Evolutionary conservation across 148 eudicot genomes (phyloP), one percentile per base, ranked within the genome.

Genomic region (Linanthus parryae): DNA sequence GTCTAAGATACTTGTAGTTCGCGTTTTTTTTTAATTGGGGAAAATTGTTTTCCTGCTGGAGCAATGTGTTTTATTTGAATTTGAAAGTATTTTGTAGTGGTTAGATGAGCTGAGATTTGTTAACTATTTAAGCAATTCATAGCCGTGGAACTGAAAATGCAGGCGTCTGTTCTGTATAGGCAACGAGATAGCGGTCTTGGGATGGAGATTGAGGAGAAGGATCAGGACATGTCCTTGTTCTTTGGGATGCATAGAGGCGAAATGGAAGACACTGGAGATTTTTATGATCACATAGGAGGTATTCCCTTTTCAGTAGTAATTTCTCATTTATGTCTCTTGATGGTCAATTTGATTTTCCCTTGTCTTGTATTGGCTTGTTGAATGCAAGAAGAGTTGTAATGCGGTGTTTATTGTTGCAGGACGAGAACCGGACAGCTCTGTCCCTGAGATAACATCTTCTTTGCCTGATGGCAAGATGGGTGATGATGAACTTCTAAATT

Each of bases 141-240:
- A 50, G 31, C 4, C 7, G n/a, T 7, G 49, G 37, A 56, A 27
- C 15, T 21, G 26, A 20, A 62, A 58, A 35, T 69, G 71, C 74
- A 76, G 82, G 77, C 77, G 1, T 76, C 74, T 3, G 60, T 76
- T 3, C 72, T 72, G 55, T 58, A 19, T 57, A 76, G 70, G 64
- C 71, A 61, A 27, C 76, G 62, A 46, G 64, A 63, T 30, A 60
- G 75, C 54, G 49, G 44, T 40, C 52, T 70, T 37, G 66, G 69
- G 35, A 64, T 50, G 54, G 63, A 37, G 52, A 69, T 74, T 70
- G 78, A 71, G 79, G 87, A 85, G 44, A 82, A 73, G 43, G 88
- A 82, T 46, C 83, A 82, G 49, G 91, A 85, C 64, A 74, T 80
- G 8, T 84, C 79, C 17, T 63, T 85, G 72, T 85, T 82, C 61